Conservation (phyloP, 208 protist genomes). For the Giardia duodenalis region DNA sequence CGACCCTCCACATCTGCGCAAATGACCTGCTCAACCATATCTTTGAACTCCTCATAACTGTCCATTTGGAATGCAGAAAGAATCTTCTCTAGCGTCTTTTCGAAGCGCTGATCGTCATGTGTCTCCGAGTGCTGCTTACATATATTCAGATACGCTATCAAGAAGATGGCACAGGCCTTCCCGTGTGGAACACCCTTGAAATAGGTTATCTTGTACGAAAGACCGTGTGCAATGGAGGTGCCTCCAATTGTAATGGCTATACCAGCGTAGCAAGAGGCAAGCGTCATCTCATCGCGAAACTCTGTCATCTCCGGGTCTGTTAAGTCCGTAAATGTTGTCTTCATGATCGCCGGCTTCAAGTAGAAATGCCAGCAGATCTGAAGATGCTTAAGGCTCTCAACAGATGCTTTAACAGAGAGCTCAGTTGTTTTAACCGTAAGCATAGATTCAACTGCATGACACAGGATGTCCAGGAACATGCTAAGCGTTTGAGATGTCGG, state of each 20-base stretch:
- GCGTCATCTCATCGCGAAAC: not conserved
- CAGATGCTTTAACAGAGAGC: not conserved
- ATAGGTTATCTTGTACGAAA: not conserved
- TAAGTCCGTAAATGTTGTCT: not conserved
- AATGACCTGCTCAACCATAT: not conserved
- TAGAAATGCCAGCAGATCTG: not conserved
- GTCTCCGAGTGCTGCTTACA: not conserved
- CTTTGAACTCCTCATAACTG: not conserved
- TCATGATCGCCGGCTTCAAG: not conserved
- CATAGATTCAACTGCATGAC: conserved; percentile 8
- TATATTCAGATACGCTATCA: not conserved
- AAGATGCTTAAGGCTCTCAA: not conserved
- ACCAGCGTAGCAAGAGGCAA: not conserved
- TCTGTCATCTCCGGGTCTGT: not conserved
- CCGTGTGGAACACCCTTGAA: not conserved
- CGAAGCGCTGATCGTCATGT: too few species aligned
- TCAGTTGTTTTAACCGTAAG: not conserved
- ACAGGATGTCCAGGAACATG: not conserved
- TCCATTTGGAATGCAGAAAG: not conserved
- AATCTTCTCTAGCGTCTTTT: not conserved
- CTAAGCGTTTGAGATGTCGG: not conserved
- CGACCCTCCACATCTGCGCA: not conserved
- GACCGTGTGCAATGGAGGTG: conserved; percentile 5
- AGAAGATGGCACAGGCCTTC: not conserved
- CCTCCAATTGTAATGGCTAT: conserved; percentile 15